These are phyloP conservation scores for Gracilaria gracilis DNA, from an alignment of 23 red algal genomes.

Conservation along the genomic window DNA sequence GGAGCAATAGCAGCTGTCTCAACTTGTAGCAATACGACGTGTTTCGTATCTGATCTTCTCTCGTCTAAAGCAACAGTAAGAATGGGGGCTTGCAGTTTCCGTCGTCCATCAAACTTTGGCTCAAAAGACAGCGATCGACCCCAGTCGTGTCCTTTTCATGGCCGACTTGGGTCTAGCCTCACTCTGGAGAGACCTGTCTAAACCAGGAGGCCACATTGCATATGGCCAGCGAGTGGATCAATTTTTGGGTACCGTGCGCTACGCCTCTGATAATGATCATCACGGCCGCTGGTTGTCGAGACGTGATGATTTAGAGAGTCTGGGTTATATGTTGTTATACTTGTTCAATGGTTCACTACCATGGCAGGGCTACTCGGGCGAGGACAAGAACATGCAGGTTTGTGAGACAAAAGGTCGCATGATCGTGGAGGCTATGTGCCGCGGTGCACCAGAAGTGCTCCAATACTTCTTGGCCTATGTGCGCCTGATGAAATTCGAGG, in stretches of 20 bases:
- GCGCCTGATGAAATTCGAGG: conserved; percentile 90
- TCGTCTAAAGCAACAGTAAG: no score
- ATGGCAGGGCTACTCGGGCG: conserved; percentile 95
- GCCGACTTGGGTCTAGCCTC: conserved; percentile 95
- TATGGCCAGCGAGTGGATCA: conserved; percentile 98
- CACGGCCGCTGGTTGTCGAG: conserved; percentile 87
- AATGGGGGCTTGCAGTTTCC: no score
- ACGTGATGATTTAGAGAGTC: conserved; percentile 93
- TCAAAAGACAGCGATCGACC: no score
- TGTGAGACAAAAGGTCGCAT: conserved; percentile 98
- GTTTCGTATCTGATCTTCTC: no score
- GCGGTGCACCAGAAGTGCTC: conserved; percentile 90
- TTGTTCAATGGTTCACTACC: conserved; percentile 90
- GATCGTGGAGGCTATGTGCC: conserved; percentile 87
- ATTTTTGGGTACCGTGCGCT: conserved; percentile 95
- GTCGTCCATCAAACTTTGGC: no score
- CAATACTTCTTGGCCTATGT: conserved; percentile 99
- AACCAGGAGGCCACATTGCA: conserved; percentile 83
- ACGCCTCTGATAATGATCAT: conserved; percentile 97
- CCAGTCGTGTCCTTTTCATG: conserved; percentile 81
- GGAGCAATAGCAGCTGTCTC: no score
- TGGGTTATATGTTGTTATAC: conserved; percentile 98
- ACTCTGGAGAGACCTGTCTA: conserved; percentile 78
- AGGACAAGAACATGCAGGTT: conserved; percentile 99
- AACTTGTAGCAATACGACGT: no score